phyloP scores from a whole-genome alignment of 495 filamentous ascomycete species.

The Lophiostoma macrostomum region DNA sequence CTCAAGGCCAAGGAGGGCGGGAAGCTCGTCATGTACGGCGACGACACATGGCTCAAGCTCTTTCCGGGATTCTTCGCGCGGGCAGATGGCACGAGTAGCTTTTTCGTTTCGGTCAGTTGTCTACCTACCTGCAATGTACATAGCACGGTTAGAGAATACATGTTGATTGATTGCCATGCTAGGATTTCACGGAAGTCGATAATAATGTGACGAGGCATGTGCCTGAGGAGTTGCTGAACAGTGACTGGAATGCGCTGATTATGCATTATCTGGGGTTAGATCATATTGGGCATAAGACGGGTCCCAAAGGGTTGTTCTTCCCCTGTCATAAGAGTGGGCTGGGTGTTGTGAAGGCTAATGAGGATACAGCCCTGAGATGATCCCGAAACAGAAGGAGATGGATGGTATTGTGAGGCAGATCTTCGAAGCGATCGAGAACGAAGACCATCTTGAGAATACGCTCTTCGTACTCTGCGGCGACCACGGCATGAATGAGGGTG shows the following conservation, averaged over 20 bases:
- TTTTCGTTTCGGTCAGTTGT: constrained; percentile 91
- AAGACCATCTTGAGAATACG: constrained; percentile 69
- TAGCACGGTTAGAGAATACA: too few species aligned
- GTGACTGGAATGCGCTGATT: constrained; percentile 91
- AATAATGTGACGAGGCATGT: constrained; percentile 95
- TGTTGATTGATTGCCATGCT: constrained; percentile 30
- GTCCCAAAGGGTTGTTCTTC: constrained; percentile 67
- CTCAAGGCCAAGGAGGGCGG: constrained; percentile 66
- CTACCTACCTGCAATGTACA: constrained; percentile 6
- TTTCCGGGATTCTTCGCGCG: constrained; percentile 86
- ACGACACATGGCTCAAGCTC: constrained; percentile 97
- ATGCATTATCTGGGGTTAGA: constrained; percentile 95
- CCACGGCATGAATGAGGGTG: constrained; percentile 98
- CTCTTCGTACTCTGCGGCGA: constrained; percentile 87
- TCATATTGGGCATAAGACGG: constrained; percentile 95
- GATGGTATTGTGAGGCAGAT: constrained; percentile 74
- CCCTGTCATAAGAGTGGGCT: background rate
- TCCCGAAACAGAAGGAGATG: constrained; percentile 93
- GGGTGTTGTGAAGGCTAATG: background rate
- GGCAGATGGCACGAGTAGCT: constrained; percentile 89
- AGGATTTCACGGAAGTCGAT: constrained; percentile 98
- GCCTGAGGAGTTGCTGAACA: constrained; percentile 63
- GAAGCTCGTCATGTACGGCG: constrained; percentile 89
- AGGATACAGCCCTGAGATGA: constrained; percentile 73
- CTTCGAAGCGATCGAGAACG: constrained; percentile 67